These are phyloP conservation scores for Fusarium tjaetaba DNA, from an alignment of 2,329 filamentous ascomycete genomes.

Conservation along the genomic window DNA sequence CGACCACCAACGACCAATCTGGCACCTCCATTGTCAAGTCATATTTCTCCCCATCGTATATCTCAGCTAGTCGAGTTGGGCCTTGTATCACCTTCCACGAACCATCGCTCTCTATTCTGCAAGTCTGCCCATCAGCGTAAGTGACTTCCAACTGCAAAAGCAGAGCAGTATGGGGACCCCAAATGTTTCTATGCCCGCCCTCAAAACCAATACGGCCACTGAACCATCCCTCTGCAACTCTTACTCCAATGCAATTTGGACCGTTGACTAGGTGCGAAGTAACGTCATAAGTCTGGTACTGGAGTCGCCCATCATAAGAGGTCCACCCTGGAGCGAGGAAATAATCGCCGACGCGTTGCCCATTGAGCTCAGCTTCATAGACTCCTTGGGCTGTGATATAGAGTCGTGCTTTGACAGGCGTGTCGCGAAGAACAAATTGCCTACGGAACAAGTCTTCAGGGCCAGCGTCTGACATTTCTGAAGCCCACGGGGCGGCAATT, in stretches of 20 bases:
- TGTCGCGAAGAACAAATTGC: background rate
- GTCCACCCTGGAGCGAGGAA: slow-evolving; percentile 62
- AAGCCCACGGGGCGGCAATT: too few relatives aligned
- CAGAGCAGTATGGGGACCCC: slow-evolving; percentile 8
- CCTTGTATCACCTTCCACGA: slow-evolving; percentile 50
- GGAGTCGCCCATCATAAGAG: slow-evolving; percentile 57
- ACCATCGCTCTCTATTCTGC: slow-evolving; percentile 45
- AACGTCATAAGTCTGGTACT: slow-evolving; percentile 64
- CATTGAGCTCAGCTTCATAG: slow-evolving; percentile 58
- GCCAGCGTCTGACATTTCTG: too few relatives aligned
- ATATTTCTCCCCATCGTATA: slow-evolving; percentile 63
- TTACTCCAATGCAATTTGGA: slow-evolving; percentile 46
- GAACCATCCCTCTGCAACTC: slow-evolving; percentile 53
- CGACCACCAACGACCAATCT: slow-evolving; percentile 3
- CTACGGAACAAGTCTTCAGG: too few relatives aligned
- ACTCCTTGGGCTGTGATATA: slow-evolving; percentile 59
- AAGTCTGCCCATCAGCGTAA: background rate
- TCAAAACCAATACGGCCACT: slow-evolving; percentile 33
- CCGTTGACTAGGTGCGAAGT: slow-evolving; percentile 46
- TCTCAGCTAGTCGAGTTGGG: slow-evolving; percentile 50
- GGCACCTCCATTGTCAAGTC: slow-evolving; percentile 46
- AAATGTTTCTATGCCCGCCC: slow-evolving; percentile 17
- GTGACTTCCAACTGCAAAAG: slow-evolving; percentile 11
- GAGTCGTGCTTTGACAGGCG: slow-evolving; percentile 46
- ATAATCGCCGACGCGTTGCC: slow-evolving; percentile 49